phyloP scores from a whole-genome alignment of 257 asterid genomes.

The Capsicum chinense region DNA sequence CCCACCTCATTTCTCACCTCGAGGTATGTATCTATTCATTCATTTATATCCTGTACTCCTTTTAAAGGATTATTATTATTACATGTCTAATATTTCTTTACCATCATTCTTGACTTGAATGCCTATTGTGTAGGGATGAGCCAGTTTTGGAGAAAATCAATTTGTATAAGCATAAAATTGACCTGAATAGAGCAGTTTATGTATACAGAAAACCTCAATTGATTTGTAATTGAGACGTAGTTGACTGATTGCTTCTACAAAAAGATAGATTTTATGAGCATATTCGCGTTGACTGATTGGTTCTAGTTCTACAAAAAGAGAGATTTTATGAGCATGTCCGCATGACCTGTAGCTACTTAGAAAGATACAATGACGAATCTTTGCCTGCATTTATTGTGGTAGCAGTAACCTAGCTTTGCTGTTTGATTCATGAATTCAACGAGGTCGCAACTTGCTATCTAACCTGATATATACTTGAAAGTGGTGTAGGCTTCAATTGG shows the following conservation, averaged over 20 bases:
- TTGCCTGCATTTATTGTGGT: neutral
- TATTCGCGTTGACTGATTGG: neutral
- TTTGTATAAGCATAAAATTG: neutral
- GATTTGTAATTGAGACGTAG: neutral
- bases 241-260: no score
- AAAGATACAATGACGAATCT: neutral
- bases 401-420: neutral
- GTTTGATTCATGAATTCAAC: neutral
- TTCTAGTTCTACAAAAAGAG: neutral
- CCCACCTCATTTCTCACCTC: no score
- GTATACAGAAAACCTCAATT: neutral
- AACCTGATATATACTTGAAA: neutral
- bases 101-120: neutral
- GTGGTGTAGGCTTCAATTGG: conserved; percentile 7
- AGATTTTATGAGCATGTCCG: neutral
- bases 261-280: no score
- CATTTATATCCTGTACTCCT: neutral
- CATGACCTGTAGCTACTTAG: neutral
- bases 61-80: neutral
- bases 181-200: neutral
- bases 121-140: neutral
- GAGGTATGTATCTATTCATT: no score
- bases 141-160: neutral
- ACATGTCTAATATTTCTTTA: neutral
- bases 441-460: neutral